Percentiles rank a stretch among this genome's conserved stretches.
Evolutionary conservation across 164 flowering plant genomes (phyloP).

Genomic region (Annona cherimola): DNA sequence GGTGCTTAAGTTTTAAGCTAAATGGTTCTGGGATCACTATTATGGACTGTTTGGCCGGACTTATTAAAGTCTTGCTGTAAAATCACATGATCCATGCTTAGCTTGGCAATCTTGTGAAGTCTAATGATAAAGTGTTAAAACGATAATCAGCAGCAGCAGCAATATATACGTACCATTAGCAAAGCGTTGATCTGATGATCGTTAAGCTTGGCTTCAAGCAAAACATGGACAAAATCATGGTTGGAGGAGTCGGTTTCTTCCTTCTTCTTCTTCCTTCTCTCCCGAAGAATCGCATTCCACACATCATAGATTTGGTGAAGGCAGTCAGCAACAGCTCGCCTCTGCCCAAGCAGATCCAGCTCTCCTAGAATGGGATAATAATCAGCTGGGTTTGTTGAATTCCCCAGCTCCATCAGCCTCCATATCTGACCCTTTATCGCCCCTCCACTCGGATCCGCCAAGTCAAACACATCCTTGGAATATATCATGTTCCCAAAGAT

Average conservation of each 20-base stretch:
- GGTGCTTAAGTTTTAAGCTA: too few species aligned
- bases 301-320: constrained; percentile 9
- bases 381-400: constrained; percentile 19
- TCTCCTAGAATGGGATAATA: constrained; percentile 18
- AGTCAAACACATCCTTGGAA: constrained; percentile 21
- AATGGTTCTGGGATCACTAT: too few species aligned
- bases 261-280: constrained; percentile 3
- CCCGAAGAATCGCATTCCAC: constrained; percentile 16
- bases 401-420: constrained; percentile 20
- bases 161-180: constrained; percentile 27
- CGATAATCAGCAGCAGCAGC: too few species aligned
- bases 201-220: constrained; percentile 15
- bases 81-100: not conserved
- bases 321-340: not conserved
- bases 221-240: constrained; percentile 20
- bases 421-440: constrained; percentile 23
- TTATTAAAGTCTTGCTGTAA: not conserved
- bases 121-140: too few species aligned
- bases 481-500: constrained; percentile 19
- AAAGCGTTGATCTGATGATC: constrained; percentile 26
- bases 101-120: not conserved
- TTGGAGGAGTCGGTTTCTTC: not conserved
- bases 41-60: too few species aligned
- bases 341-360: constrained; percentile 20
- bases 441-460: constrained; percentile 13